Base-by-base conservation (phyloP, 2,329 filamentous ascomycete species). In the Hypoxylon sp. region DNA sequence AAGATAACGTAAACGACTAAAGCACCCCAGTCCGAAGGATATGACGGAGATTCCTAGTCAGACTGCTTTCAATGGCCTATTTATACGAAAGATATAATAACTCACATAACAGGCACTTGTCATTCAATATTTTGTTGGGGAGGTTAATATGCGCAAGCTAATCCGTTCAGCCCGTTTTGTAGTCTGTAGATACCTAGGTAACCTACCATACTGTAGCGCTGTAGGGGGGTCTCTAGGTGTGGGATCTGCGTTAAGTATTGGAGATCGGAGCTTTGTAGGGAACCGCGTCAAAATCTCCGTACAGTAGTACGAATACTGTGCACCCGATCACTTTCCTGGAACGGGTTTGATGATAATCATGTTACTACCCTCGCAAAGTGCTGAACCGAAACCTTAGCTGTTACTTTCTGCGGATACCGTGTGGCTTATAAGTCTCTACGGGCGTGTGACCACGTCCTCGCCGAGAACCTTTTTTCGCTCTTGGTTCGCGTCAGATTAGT, bases 21-120 rank as follows among this genome's bases (percentile, higher is more conserved):
- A 28, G 24, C 51, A 46, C 24, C 53, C 28, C 28, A 15, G 54
- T 30, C 46, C 30, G 10, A 20, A 34, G 17, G 26, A 47, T 26
- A 48, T 22, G 34, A 34, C 43, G 47, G 41, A 48, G 48, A 53
- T 58, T 39, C 37, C 46, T 48, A 19, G 53, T 22, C 43, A 20
- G 37, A 20, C 30, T 37, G 26, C 19, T 60, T 49, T 52, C 51
- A 59, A 26, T 59, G 55, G 48, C 28, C 20, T 59, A 56, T 46
- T 50, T 56, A 51, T 43, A 61, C 51, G 59, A 60, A 63, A 51
- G 39, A 64, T 43, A 53, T 63, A 66, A 56, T 66, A 66, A 61
- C 59, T 56, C 53, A 44, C 39, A 47, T 56, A 51, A 34, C 55
- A 52, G 57, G 53, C 51, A 58, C 58, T 51, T 17, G 43, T 20